Base-by-base conservation (phyloP, 768 basidiomycete species). In the Pisolithus sp. region DNA sequence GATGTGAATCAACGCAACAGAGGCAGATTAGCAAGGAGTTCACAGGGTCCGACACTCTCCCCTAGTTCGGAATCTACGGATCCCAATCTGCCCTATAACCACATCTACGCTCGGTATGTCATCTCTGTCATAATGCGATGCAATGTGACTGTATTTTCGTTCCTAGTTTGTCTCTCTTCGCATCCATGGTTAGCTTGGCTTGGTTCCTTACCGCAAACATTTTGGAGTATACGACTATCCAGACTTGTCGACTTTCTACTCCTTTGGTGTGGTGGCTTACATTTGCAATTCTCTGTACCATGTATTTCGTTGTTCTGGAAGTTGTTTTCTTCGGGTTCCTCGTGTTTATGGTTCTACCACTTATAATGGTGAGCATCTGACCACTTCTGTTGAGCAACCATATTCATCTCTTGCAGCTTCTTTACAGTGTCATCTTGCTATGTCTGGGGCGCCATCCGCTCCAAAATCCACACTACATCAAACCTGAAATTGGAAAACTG, bases 211-310 rank as follows among this genome's bases (percentile, higher is more conserved):
- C 82, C 17, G 86, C 89, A 10, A 86, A 93, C 61, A 82, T 90
- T 26, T 71, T 92, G 50, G 77, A 82, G 54, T 92, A 90, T 60
- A 86, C 86, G 15, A 86, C 89, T 7, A 71, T 88, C 26, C 73
- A 82, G 55, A 79, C 82, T 15, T 93, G 90, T 52, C 83, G 90
- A 18, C 68, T 74, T 52, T 73, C 85, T 0, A 79, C 89, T 12
- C 90, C 90, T 7, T 85, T 90, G 57, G 70, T 92, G 31, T 93
- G 89, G 89, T 93, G 88, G 87, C 78, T 91, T 43, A 81, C 79
- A 20, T 90, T 93, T 63, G 84, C 80, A 34, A 83, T 92, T 58
- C 70, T 92, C 13, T 83, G 85, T 68, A 80, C 87, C 39, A 82
- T 87, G 73, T 93, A 92, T 62, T 59, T 91, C 50, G 82, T 86